phyloP scores from a whole-genome alignment of 2,329 filamentous ascomycete genomes.

The Cyphellophora attinorum region DNA sequence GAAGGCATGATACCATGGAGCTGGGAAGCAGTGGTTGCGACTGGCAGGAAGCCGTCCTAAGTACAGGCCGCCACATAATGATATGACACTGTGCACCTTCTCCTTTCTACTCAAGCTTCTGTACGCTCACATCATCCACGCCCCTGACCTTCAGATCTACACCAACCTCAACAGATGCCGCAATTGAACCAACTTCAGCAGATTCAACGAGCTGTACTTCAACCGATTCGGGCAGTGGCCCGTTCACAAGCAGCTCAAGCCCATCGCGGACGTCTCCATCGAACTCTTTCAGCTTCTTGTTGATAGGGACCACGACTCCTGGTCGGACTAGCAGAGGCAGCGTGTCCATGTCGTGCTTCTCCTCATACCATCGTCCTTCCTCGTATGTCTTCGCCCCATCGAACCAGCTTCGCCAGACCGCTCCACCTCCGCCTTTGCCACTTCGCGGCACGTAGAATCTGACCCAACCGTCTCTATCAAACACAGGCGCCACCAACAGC shows the following conservation, averaged over 20 bases:
- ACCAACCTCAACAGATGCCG: not conserved
- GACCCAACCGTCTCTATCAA: conserved; percentile 52
- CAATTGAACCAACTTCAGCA: conserved; percentile 3
- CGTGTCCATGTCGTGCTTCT: conserved; percentile 50
- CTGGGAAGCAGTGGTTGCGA: conserved; percentile 7
- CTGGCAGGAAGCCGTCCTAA: conserved; percentile 1
- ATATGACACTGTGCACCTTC: no score
- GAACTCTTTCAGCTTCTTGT: conserved; percentile 3
- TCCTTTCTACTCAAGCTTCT: not conserved
- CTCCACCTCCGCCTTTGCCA: conserved; percentile 41
- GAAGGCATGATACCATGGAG: conserved; percentile 10
- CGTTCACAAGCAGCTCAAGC: conserved; percentile 8
- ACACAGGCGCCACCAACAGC: conserved; percentile 56
- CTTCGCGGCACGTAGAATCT: conserved; percentile 53
- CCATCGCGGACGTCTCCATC: conserved; percentile 5
- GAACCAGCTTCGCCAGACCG: conserved; percentile 37
- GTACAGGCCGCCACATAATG: no score
- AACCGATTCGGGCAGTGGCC: conserved; percentile 2
- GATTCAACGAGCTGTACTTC: conserved; percentile 5
- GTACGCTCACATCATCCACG: conserved; percentile 1
- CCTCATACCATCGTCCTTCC: conserved; percentile 45
- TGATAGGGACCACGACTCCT: conserved; percentile 29
- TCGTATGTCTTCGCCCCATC: conserved; percentile 33
- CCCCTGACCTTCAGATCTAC: conserved; percentile 1
- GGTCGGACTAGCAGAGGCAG: conserved; percentile 51